phyloP scores from a whole-genome alignment of 2,329 filamentous ascomycete genomes.

The Nothophoma quercina region DNA sequence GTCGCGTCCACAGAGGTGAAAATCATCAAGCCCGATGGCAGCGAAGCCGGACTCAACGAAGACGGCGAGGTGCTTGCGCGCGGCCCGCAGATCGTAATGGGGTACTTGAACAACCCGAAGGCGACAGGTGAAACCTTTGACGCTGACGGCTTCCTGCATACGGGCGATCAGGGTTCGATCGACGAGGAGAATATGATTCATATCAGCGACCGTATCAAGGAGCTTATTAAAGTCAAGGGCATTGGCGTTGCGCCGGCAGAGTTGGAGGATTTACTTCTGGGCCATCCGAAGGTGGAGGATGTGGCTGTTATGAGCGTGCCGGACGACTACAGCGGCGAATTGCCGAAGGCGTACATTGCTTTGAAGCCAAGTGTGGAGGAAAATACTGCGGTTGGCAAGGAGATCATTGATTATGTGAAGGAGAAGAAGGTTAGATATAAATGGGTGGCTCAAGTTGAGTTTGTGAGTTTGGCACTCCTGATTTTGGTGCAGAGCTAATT shows the following conservation, averaged over 20 bases:
- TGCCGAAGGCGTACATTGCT: constrained; percentile 56
- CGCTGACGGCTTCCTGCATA: constrained; percentile 62
- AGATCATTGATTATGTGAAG: constrained; percentile 54
- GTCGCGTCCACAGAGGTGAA: constrained; percentile 68
- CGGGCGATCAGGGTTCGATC: constrained; percentile 65
- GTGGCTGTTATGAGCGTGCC: constrained; percentile 62
- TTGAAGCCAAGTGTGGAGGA: constrained; percentile 46
- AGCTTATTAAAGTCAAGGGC: constrained; percentile 73
- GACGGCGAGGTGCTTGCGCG: constrained; percentile 60
- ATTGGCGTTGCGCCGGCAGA: constrained; percentile 69
- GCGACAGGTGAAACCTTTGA: constrained; percentile 57
- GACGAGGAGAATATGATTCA: constrained; percentile 64
- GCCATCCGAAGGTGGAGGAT: constrained; percentile 64
- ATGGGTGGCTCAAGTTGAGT: constrained; percentile 56
- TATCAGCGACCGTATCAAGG: constrained; percentile 70
- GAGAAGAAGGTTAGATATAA: constrained; percentile 58
- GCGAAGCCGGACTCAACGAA: constrained; percentile 61
- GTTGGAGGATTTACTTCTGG: constrained; percentile 68
- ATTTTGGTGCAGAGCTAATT: no score
- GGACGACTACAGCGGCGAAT: constrained; percentile 61
- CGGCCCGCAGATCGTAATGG: constrained; percentile 60
- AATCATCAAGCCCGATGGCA: constrained; percentile 64
- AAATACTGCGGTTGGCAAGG: constrained; percentile 45
- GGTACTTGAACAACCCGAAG: constrained; percentile 55
- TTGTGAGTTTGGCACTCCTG: constrained; percentile 37